Percentiles rank a stretch among this genome's conserved stretches.
phyloP scores from a whole-genome alignment of 495 filamentous ascomycete genomes.

The Trichoderma virens region DNA sequence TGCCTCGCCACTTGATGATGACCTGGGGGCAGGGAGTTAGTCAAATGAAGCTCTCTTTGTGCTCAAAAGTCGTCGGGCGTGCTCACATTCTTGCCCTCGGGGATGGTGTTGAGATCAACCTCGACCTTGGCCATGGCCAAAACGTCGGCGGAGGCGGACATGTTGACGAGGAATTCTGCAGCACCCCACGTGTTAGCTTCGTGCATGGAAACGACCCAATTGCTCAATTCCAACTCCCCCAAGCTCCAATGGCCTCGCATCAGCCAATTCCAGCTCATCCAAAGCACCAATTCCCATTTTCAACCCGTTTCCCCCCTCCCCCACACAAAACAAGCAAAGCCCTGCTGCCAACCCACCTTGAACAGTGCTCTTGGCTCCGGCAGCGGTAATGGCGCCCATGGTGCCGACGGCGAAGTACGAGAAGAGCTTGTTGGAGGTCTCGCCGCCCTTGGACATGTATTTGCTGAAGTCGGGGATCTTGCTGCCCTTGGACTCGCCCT shows the following conservation, averaged over 20 bases:
- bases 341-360: constrained; percentile 61
- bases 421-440: constrained; percentile 73
- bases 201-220: not conserved
- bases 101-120: constrained; percentile 83
- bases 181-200: not conserved
- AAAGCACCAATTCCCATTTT: not conserved
- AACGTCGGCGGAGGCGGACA: constrained; percentile 98
- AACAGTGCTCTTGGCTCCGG: constrained; percentile 93
- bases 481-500: constrained; percentile 46
- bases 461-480: constrained; percentile 86
- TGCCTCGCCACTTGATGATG: constrained; percentile 99
- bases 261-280: not conserved
- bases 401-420: constrained; percentile 97
- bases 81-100: constrained; percentile 98
- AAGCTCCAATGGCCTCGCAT: not conserved
- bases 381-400: constrained; percentile 80
- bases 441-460: constrained; percentile 62
- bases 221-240: not conserved
- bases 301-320: not conserved
- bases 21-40: constrained; percentile 49
- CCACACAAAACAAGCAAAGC: not conserved
- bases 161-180: constrained; percentile 97
- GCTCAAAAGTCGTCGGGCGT: constrained; percentile 10
- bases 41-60: no score
- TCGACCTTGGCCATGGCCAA: constrained; percentile 99